These are phyloP conservation scores for Patellaria atrata DNA, from an alignment of 495 filamentous ascomycete species.

Conservation along the genomic window DNA sequence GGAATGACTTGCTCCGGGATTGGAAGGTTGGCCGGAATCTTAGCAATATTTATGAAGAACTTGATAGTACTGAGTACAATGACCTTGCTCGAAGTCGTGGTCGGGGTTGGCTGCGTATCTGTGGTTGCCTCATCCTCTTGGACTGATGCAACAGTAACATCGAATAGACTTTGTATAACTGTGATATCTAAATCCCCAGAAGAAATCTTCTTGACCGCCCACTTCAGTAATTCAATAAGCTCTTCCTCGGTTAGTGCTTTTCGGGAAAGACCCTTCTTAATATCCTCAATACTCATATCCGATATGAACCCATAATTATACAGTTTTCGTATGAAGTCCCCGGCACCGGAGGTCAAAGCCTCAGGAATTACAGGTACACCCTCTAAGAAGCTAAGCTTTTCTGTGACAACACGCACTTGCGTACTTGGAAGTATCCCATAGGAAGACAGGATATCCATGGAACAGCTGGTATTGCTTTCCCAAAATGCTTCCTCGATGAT, in stretches of 20 bases:
- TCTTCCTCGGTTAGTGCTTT: constrained; percentile 64
- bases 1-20: constrained; percentile 72
- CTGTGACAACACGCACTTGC: constrained; percentile 62
- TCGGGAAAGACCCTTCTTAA: constrained; percentile 60
- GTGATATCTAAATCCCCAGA: constrained; percentile 50
- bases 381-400: constrained; percentile 77
- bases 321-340: constrained; percentile 60
- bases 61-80: constrained; percentile 62
- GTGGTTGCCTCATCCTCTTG: constrained; percentile 40
- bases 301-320: constrained; percentile 66
- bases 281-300: constrained; percentile 73
- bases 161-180: constrained; percentile 50
- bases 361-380: constrained; percentile 79
- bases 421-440: constrained; percentile 66
- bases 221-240: constrained; percentile 65
- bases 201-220: constrained; percentile 54
- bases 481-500: constrained; percentile 90
- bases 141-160: constrained; percentile 67
- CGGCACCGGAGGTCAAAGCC: constrained; percentile 45
- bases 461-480: constrained; percentile 66
- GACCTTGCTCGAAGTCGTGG: constrained; percentile 38
- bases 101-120: not conserved
- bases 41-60: constrained; percentile 55
- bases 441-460: constrained; percentile 78
- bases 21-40: constrained; percentile 69